Conservation (phyloP, 108 stramenopile species). For the Seminavis robusta region DNA sequence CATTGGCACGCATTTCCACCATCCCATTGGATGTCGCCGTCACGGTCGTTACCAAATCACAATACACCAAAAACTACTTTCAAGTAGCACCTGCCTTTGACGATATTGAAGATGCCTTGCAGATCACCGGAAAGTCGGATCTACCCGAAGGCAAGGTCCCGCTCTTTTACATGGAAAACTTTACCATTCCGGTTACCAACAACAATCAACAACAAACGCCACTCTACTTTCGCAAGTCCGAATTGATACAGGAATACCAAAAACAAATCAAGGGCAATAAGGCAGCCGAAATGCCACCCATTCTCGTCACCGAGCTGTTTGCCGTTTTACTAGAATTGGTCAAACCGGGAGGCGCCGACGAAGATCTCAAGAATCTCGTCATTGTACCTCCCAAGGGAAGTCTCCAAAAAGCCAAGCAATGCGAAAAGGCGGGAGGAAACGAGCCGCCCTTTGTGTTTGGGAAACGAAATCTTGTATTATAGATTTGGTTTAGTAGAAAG, state of each 20-base stretch:
- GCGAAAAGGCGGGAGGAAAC: constrained; percentile 47
- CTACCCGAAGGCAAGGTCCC: constrained; percentile 83
- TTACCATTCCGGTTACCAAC: constrained; percentile 19
- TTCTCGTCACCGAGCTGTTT: constrained; percentile 72
- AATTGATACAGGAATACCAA: constrained; percentile 53
- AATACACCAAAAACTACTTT: constrained; percentile 50
- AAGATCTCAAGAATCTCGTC: constrained; percentile 45
- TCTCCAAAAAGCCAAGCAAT: constrained; percentile 41
- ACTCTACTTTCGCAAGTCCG: constrained; percentile 65
- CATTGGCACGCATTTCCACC: constrained; percentile 56
- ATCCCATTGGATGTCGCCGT: constrained; percentile 78
- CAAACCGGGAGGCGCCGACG: constrained; percentile 42
- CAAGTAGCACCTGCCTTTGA: constrained; percentile 54
- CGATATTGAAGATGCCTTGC: constrained; percentile 70
- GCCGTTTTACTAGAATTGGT: constrained; percentile 55
- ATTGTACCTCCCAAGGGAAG: constrained; percentile 70
- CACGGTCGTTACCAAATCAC: constrained; percentile 54
- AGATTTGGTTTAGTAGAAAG: too few relatives aligned
- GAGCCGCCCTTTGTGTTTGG: constrained; percentile 60
- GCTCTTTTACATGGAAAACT: constrained; percentile 74
- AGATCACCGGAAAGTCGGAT: constrained; percentile 41
- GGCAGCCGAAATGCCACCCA: constrained; percentile 17
- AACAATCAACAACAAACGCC: constrained; percentile 32
- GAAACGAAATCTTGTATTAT: constrained; percentile 62
- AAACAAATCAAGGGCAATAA: constrained; percentile 30